Evolutionary conservation across 441 rosid species (phyloP), one percentile per base, ranked within the genome.

Genomic region (Jatropha multifida): DNA sequence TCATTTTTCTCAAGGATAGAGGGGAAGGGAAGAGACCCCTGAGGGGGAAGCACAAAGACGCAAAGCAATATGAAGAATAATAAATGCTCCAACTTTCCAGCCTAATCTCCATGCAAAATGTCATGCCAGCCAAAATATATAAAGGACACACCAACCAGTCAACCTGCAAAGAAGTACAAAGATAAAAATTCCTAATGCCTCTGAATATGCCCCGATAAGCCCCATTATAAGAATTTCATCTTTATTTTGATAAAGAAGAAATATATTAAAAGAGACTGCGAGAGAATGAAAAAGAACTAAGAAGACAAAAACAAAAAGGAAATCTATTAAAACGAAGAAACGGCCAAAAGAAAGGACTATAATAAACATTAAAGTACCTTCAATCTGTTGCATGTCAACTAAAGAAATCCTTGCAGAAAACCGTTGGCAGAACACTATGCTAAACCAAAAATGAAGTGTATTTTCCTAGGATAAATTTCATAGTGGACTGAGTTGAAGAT

Each of bases 21-120:
- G 5, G 62, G 9, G 5, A 74, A 17, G 10, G 61, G 46, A 38
- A n/a, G 52, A 49, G 38, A 46, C 65, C 27, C 60, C 26, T n/a
- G 26, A 69, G 44, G 59, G 69, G 37, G 40, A 56, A 63, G 65
- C 68, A 60, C 27, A 51, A 70, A 63, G 18, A 14, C 37, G 10
- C 38, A 59, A 59, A 59, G 65, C 46, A 40, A 64, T 23, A 72
- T 67, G 69, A 61, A 61, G 71, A 71, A 62, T 11, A 59, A 60
- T 8, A 27, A 20, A 44, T 7, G 26, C 37, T 65, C 10, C 27
- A 32, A 12, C 23, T 26, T 8, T 11, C 52, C 54, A 49, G 17
- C 38, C 37, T 64, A 27, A 51, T 40, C 13, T 73, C 49, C 32
- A 61, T 10, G 37, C 18, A 17, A 11, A 72, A 42, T 44, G 27